Conservation (phyloP, 108 stramenopile genomes). For the Schizochytrium sp. region DNA sequence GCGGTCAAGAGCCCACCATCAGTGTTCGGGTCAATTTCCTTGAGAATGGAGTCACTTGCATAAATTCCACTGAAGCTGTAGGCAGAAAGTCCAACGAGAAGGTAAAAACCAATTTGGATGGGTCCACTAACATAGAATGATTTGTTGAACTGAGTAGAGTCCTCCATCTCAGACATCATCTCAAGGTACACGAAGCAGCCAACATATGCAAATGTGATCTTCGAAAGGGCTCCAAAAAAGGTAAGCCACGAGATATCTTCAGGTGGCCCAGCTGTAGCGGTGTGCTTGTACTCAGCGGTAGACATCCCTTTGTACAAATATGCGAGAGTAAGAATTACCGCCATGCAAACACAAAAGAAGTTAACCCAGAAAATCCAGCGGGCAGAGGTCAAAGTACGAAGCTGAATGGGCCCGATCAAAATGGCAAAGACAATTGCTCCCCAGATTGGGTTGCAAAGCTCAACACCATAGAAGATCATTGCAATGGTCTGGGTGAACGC, state of each 20-base stretch:
- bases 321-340: neutral
- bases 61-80: neutral
- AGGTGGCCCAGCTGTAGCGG: neutral
- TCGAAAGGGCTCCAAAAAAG: conserved; percentile 13
- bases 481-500: neutral
- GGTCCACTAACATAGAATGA: neutral
- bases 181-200: conserved; percentile 20
- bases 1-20: neutral
- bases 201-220: conserved; percentile 17
- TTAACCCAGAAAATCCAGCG: conserved; percentile 2
- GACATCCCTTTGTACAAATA: neutral
- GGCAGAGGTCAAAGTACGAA: neutral
- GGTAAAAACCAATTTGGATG: conserved; percentile 1
- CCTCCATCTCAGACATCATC: conserved; percentile 12
- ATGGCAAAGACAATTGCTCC: neutral
- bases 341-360: neutral
- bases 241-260: neutral
- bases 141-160: neutral
- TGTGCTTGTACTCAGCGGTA: neutral
- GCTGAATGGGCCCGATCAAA: neutral
- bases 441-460: conserved; percentile 10
- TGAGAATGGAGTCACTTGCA: conserved; percentile 2
- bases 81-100: neutral
- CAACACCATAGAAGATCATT: conserved; percentile 2
- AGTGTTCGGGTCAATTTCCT: neutral